A percentile compares a stretch with the other conserved stretches of the same genome.
Conservation (phyloP, 257 asterid genomes). For the Scutellaria minor region DNA sequence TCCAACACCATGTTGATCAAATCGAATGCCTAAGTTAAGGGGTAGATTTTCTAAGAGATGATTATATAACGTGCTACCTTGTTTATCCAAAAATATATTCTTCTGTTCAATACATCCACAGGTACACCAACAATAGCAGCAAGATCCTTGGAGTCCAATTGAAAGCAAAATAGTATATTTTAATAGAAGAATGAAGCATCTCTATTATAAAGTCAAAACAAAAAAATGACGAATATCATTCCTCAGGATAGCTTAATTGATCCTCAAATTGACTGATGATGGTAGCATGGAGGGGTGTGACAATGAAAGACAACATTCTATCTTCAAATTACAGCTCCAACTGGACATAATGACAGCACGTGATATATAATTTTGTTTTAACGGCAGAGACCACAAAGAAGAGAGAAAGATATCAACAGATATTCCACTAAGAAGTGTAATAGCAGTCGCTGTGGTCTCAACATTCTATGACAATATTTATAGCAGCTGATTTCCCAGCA, state of each 20-base stretch:
- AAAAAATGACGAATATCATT: slow-evolving; percentile 4
- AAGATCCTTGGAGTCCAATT: slow-evolving; percentile 91
- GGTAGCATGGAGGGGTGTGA: slow-evolving; percentile 93
- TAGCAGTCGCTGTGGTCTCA: slow-evolving; percentile 5
- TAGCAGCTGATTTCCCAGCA: slow-evolving; percentile 18
- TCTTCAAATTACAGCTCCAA: slow-evolving; percentile 95
- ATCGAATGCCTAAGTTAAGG: not conserved
- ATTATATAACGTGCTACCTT: slow-evolving; percentile 54
- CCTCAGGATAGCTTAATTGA: slow-evolving; percentile 62
- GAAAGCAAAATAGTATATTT: slow-evolving; percentile 31
- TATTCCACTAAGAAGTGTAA: slow-evolving; percentile 13
- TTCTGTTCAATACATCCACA: slow-evolving; percentile 71
- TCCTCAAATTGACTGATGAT: slow-evolving; percentile 91
- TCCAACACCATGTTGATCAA: slow-evolving; percentile 24
- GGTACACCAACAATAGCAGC: slow-evolving; percentile 89
- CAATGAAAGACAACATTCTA: slow-evolving; percentile 69
- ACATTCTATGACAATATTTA: slow-evolving; percentile 23
- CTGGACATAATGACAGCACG: slow-evolving; percentile 49
- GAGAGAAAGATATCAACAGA: slow-evolving; percentile 14
- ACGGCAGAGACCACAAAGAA: slow-evolving; percentile 12
- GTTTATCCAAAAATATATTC: slow-evolving; percentile 88
- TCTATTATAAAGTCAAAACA: slow-evolving; percentile 9
- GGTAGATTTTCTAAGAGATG: slow-evolving; percentile 20
- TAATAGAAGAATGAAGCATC: slow-evolving; percentile 9
- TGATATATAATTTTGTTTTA: slow-evolving; percentile 12